A percentile compares a stretch with the other conserved stretches of the same genome.
These are phyloP conservation scores for Salix caprea DNA, from an alignment of 345 rosid genomes.

Conservation along the genomic window DNA sequence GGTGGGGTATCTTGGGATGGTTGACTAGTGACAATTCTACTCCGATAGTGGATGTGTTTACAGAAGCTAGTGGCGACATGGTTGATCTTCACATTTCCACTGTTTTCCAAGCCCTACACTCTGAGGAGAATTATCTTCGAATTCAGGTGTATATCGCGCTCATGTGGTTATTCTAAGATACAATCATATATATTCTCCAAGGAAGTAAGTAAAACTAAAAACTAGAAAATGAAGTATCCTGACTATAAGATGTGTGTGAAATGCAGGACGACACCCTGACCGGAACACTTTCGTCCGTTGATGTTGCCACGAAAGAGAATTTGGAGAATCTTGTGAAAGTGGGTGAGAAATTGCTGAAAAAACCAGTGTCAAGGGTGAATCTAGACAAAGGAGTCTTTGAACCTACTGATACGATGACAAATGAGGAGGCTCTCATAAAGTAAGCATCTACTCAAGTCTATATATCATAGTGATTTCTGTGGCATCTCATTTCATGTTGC, in stretches of 20 bases:
- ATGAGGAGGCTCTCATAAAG: constrained; percentile 55
- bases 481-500: neutral
- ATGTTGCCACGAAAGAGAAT: no score
- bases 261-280: constrained; percentile 31
- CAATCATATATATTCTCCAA: no score
- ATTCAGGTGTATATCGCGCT: no score
- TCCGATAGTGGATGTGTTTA: constrained; percentile 60
- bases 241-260: no score
- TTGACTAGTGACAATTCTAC: constrained; percentile 40
- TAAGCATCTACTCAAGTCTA: neutral
- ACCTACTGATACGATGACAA: constrained; percentile 30
- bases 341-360: constrained; percentile 48
- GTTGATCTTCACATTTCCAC: constrained; percentile 51
- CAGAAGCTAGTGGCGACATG: constrained; percentile 19
- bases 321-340: constrained; percentile 38
- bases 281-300: constrained; percentile 23
- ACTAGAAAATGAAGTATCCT: no score
- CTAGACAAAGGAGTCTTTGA: constrained; percentile 41
- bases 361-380: constrained; percentile 48
- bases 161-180: no score
- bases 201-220: no score
- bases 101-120: constrained; percentile 45
- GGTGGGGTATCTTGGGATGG: constrained; percentile 71
- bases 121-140: constrained; percentile 43
- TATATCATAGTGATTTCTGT: neutral